Evolutionary conservation across 2,329 filamentous ascomycete genomes (phyloP).

Genomic region (Parasarocladium wereldwijsianum): DNA sequence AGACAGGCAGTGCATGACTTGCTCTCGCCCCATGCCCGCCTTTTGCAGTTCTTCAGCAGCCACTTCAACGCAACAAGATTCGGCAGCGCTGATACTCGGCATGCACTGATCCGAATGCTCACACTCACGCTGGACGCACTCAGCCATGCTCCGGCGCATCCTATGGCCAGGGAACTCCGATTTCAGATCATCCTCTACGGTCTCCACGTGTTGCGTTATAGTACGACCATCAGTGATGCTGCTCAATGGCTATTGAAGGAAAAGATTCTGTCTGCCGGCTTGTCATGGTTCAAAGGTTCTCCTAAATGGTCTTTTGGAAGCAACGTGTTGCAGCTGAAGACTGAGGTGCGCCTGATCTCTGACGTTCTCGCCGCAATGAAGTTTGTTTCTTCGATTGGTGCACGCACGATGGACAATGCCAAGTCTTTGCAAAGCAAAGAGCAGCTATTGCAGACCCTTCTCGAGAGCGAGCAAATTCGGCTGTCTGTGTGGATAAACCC

Average conservation of each 20-base stretch:
- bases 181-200: slow-evolving; percentile 80
- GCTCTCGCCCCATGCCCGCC: slow-evolving; percentile 70
- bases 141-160: slow-evolving; percentile 57
- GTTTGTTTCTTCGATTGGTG: slow-evolving; percentile 44
- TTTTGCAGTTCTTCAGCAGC: slow-evolving; percentile 82
- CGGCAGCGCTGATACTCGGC: slow-evolving; percentile 67
- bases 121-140: slow-evolving; percentile 65
- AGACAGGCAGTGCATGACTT: slow-evolving; percentile 71
- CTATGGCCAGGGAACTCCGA: slow-evolving; percentile 80
- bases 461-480: slow-evolving; percentile 73
- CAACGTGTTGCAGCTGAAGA: slow-evolving; percentile 84
- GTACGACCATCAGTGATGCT: slow-evolving; percentile 46
- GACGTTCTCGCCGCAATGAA: slow-evolving; percentile 60
- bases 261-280: slow-evolving; percentile 67
- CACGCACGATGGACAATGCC: slow-evolving; percentile 34
- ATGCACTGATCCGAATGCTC: slow-evolving; percentile 68
- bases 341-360: slow-evolving; percentile 67
- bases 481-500: slow-evolving; percentile 85
- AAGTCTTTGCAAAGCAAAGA: slow-evolving; percentile 66
- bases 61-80: slow-evolving; percentile 91
- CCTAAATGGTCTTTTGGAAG: slow-evolving; percentile 93
- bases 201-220: slow-evolving; percentile 60
- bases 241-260: slow-evolving; percentile 78
- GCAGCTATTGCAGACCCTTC: slow-evolving; percentile 62
- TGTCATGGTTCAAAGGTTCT: slow-evolving; percentile 76